These are phyloP conservation scores for Cystobasidium ongulense DNA, from an alignment of 768 basidiomycete genomes.

Conservation along the genomic window DNA sequence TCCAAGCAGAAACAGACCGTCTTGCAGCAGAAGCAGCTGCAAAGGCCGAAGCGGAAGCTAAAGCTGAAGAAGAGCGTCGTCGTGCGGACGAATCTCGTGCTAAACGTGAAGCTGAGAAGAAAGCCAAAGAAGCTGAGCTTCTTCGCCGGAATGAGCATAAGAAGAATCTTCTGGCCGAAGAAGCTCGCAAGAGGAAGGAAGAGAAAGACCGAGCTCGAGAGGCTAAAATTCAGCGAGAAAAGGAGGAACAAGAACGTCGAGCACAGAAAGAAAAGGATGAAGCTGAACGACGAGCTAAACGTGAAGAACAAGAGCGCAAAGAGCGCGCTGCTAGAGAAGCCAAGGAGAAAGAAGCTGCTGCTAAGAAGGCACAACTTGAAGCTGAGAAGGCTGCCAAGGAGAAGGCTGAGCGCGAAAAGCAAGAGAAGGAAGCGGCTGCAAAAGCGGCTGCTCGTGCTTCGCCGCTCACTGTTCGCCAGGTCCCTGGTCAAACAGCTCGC, in stretches of 20 bases:
- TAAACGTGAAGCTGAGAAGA: constrained; percentile 59
- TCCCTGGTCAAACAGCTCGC: constrained; percentile 2
- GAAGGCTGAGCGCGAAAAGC: constrained; percentile 39
- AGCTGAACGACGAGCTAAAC: constrained; percentile 53
- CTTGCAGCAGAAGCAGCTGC: constrained; percentile 73
- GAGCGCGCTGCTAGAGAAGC: constrained; percentile 51
- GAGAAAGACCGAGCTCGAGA: constrained; percentile 61
- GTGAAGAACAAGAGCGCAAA: constrained; percentile 48
- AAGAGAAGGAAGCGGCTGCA: constrained; percentile 36
- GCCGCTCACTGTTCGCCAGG: constrained; percentile 24
- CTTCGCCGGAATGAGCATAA: constrained; percentile 66
- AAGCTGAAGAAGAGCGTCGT: constrained; percentile 71
- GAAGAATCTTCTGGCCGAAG: constrained; percentile 49
- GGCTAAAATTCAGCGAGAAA: constrained; percentile 66
- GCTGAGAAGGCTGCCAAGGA: constrained; percentile 52
- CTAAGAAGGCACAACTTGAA: constrained; percentile 48
- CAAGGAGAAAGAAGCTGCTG: constrained; percentile 45
- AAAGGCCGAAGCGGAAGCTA: constrained; percentile 65
- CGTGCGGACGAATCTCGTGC: constrained; percentile 79
- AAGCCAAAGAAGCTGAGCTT: constrained; percentile 48
- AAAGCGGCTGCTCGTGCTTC: constrained; percentile 31
- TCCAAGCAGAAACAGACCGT: constrained; percentile 70
- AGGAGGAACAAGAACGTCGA: constrained; percentile 50
- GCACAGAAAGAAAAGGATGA: constrained; percentile 43
- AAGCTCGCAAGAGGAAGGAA: constrained; percentile 63